Conservation (phyloP, 352 stramenopile species). For the Pythium brassicae region DNA sequence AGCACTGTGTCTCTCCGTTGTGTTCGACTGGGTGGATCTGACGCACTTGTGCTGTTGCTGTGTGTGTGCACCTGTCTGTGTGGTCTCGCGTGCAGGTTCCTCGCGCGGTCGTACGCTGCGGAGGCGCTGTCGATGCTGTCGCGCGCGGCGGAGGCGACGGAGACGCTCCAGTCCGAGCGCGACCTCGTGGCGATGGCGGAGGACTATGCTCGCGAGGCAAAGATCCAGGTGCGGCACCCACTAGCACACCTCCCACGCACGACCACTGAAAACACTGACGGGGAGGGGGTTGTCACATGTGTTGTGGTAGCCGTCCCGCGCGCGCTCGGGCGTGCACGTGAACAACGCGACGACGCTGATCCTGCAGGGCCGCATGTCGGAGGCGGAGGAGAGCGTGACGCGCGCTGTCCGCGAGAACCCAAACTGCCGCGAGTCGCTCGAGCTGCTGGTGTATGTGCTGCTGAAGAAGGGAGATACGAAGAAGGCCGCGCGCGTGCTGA, state of each 20-base stretch:
- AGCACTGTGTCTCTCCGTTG: too few relatives aligned
- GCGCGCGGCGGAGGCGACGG: slow-evolving; percentile 70
- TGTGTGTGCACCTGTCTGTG: neutral
- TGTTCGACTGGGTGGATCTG: neutral
- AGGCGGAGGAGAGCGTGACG: slow-evolving; percentile 83
- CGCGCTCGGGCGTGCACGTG: slow-evolving; percentile 75
- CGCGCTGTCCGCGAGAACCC: slow-evolving; percentile 77
- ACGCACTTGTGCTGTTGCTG: neutral
- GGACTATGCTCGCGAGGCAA: slow-evolving; percentile 73
- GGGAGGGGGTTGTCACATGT: slow-evolving; percentile 1
- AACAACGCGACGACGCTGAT: slow-evolving; percentile 82
- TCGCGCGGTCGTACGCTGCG: slow-evolving; percentile 84
- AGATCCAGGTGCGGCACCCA: slow-evolving; percentile 44
- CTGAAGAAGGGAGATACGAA: slow-evolving; percentile 87
- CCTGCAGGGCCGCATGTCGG: slow-evolving; percentile 61
- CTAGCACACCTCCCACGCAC: neutral
- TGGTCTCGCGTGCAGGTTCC: slow-evolving; percentile 27
- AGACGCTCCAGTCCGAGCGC: slow-evolving; percentile 64
- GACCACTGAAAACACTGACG: slow-evolving; percentile 2
- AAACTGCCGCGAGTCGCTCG: slow-evolving; percentile 77
- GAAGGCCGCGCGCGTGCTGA: slow-evolving; percentile 83
- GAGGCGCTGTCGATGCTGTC: slow-evolving; percentile 89
- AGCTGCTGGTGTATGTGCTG: slow-evolving; percentile 85
- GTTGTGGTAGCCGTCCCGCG: slow-evolving; percentile 40
- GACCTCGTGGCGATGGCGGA: slow-evolving; percentile 75